Percentiles rank a stretch among this genome's conserved stretches.
These are phyloP conservation scores for Malus asiatica DNA, from an alignment of 306 rosid genomes.

Conservation along the genomic window DNA sequence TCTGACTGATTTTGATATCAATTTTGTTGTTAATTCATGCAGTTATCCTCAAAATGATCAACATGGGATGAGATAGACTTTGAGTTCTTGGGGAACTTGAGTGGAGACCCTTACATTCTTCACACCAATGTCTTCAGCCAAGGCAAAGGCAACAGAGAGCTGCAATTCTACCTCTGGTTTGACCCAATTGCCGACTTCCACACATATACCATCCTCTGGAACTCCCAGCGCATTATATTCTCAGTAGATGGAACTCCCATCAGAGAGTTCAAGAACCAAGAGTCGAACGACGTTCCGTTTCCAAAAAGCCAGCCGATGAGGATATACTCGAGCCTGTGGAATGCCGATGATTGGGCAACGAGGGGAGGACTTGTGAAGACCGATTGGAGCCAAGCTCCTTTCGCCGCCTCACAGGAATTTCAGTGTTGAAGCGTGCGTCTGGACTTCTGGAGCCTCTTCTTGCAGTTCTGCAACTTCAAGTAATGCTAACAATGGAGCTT, in stretches of 20 bases:
- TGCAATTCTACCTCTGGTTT: slow-evolving; percentile 68
- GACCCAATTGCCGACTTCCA: slow-evolving; percentile 65
- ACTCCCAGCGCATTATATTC: slow-evolving; percentile 55
- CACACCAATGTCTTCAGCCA: slow-evolving; percentile 66
- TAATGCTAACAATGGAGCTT: background rate
- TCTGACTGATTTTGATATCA: background rate
- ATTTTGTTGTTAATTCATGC: background rate
- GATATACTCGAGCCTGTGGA: slow-evolving; percentile 57
- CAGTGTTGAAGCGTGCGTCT: slow-evolving; percentile 47
- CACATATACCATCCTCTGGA: slow-evolving; percentile 65
- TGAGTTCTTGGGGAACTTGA: slow-evolving; percentile 70
- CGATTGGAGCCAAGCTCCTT: slow-evolving; percentile 58
- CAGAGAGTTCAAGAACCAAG: slow-evolving; percentile 70
- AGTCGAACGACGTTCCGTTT: slow-evolving; percentile 40
- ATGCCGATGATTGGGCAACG: slow-evolving; percentile 83
- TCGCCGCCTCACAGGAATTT: slow-evolving; percentile 53
- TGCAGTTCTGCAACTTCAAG: slow-evolving; percentile 14
- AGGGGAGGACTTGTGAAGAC: slow-evolving; percentile 70
- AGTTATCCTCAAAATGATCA: slow-evolving; percentile 61
- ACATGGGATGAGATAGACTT: slow-evolving; percentile 71
- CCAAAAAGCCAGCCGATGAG: slow-evolving; percentile 59
- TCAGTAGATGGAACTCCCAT: slow-evolving; percentile 62
- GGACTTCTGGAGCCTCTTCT: slow-evolving; percentile 45
- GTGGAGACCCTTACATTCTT: slow-evolving; percentile 67
- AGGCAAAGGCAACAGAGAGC: slow-evolving; percentile 66